Conservation (phyloP, 1,139 yeast genomes). For the Fermentozyma sake region DNA sequence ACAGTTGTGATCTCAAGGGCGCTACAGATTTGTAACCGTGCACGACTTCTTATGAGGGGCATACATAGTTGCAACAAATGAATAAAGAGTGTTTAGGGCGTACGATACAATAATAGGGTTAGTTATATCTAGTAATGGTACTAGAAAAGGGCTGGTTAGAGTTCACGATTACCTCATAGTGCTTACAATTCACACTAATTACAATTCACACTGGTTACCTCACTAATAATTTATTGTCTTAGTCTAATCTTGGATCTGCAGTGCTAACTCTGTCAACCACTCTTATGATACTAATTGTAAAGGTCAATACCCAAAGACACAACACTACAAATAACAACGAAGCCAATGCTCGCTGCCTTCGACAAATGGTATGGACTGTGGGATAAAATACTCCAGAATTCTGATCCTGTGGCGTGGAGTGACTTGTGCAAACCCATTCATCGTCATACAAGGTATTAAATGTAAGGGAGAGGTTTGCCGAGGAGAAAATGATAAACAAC, state of each 20-base stretch:
- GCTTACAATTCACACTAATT: too few relatives aligned
- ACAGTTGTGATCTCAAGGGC: too few relatives aligned
- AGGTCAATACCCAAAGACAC: constrained; percentile 80
- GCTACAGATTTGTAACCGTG: too few relatives aligned
- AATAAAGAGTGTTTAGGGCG: too few relatives aligned
- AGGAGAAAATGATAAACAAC: constrained; percentile 84
- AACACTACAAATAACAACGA: constrained; percentile 73
- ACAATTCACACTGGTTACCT: too few relatives aligned
- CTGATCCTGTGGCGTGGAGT: constrained; percentile 17
- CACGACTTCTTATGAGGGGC: too few relatives aligned
- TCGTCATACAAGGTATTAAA: constrained; percentile 78
- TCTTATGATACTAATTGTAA: constrained; percentile 75
- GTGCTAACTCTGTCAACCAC: constrained; percentile 67
- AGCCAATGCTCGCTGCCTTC: constrained; percentile 75
- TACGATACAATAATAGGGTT: too few relatives aligned
- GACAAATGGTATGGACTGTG: constrained; percentile 51
- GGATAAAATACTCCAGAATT: constrained; percentile 25
- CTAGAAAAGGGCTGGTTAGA: too few relatives aligned
- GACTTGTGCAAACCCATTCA: constrained; percentile 74
- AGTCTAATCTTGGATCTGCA: constrained; percentile 6
- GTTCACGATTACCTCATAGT: too few relatives aligned
- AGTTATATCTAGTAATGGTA: too few relatives aligned
- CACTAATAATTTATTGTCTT: too few relatives aligned
- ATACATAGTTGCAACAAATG: too few relatives aligned
- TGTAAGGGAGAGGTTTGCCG: constrained; percentile 82